Evolutionary conservation across 2,329 filamentous ascomycete genomes (phyloP).

Genomic region (Metarhizium sp.): DNA sequence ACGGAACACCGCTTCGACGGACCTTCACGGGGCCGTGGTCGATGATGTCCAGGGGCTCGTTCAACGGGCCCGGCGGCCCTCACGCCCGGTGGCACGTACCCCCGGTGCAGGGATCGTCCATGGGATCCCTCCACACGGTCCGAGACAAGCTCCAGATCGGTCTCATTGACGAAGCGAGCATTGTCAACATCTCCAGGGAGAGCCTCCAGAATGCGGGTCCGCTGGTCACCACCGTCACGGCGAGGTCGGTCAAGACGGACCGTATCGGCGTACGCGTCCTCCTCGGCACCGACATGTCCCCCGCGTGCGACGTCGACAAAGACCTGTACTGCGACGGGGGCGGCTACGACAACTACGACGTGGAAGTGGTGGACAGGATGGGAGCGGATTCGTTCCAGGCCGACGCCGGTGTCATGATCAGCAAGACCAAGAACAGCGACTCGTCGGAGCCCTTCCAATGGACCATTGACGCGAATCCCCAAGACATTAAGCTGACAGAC

Average conservation of each 20-base stretch:
- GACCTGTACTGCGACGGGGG: slow-evolving; percentile 41
- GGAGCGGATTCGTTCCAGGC: slow-evolving; percentile 42
- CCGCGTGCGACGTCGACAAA: slow-evolving; percentile 22
- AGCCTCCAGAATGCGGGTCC: slow-evolving; percentile 32
- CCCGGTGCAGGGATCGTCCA: slow-evolving; percentile 34
- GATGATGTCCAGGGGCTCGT: slow-evolving; percentile 42
- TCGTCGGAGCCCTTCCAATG: slow-evolving; percentile 37
- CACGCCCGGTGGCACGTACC: slow-evolving; percentile 45
- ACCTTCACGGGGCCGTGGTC: slow-evolving; percentile 42
- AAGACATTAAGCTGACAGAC: slow-evolving; percentile 40
- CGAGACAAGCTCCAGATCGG: slow-evolving; percentile 44
- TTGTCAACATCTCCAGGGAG: slow-evolving; percentile 34
- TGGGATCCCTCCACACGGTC: slow-evolving; percentile 41
- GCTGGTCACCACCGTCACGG: slow-evolving; percentile 35
- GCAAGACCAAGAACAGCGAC: slow-evolving; percentile 39
- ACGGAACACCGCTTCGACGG: slow-evolving; percentile 32
- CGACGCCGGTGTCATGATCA: slow-evolving; percentile 42
- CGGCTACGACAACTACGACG: slow-evolving; percentile 38
- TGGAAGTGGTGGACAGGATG: slow-evolving; percentile 45
- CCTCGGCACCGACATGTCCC: slow-evolving; percentile 31
- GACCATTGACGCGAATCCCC: slow-evolving; percentile 40
- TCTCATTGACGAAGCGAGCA: slow-evolving; percentile 30
- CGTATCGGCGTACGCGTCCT: slow-evolving; percentile 38
- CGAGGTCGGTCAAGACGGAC: slow-evolving; percentile 32
- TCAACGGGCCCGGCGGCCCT: slow-evolving; percentile 43